Conservation (phyloP, 345 rosid species). For the Conringia planisiliqua region DNA sequence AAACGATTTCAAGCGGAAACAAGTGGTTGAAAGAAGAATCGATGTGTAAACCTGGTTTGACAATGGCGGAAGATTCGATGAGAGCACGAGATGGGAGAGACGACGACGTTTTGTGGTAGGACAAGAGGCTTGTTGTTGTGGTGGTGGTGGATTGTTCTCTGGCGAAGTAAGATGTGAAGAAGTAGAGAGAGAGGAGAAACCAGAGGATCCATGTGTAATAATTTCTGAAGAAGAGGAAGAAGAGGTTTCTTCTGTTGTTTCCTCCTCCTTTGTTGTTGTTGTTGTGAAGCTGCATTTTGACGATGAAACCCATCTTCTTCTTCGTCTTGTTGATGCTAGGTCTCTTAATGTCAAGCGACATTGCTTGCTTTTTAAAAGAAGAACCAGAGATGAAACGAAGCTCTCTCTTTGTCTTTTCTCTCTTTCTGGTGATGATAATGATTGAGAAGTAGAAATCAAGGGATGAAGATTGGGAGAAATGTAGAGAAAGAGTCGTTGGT, state of each 20-base stretch:
- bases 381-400: conserved; percentile 42
- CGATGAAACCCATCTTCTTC: conserved; percentile 48
- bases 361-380: conserved; percentile 2
- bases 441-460: conserved; percentile 50
- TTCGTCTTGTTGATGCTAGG: conserved; percentile 21
- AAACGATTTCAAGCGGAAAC: neutral
- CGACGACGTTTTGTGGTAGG: conserved; percentile 40
- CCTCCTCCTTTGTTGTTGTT: conserved; percentile 32
- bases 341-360: conserved; percentile 33
- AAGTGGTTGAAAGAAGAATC: neutral
- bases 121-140: conserved; percentile 32
- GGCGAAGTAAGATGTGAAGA: conserved; percentile 60
- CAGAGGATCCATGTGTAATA: conserved; percentile 85
- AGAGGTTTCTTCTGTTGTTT: conserved; percentile 41
- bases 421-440: neutral
- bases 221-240: conserved; percentile 43
- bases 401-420: conserved; percentile 26
- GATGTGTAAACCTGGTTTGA: conserved; percentile 34
- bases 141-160: conserved; percentile 48
- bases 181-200: conserved; percentile 66
- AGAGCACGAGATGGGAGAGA: conserved; percentile 68
- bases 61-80: conserved; percentile 49
- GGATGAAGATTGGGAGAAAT: conserved; percentile 31
- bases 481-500: conserved; percentile 47
- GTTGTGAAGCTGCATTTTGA: conserved; percentile 55